Percentiles rank a stretch among this genome's conserved stretches.
Evolutionary conservation across 371 early-diverging fungal genomes (phyloP).

Genomic region (Cokeromyces recurvatus): DNA sequence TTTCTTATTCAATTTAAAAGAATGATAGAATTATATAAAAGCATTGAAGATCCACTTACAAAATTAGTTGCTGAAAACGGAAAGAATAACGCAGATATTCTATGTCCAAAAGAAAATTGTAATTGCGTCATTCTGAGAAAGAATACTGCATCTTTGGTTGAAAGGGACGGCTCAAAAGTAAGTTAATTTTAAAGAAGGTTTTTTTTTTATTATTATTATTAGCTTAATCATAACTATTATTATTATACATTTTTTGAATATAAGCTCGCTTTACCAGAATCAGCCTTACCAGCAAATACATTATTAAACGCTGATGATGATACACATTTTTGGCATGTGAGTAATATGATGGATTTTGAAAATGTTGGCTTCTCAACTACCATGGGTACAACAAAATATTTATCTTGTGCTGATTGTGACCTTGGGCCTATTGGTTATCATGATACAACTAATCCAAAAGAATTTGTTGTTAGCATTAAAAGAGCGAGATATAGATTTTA

Average conservation of each 20-base stretch:
- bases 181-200: not conserved
- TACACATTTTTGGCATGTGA: conserved; percentile 51
- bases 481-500: conserved; percentile 44
- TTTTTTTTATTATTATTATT: too few relatives aligned
- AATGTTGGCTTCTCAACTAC: conserved; percentile 76
- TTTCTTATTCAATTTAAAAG: not conserved
- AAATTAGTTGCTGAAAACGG: conserved; percentile 17
- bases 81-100: conserved; percentile 31
- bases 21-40: conserved; percentile 18
- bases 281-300: conserved; percentile 16
- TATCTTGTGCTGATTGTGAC: conserved; percentile 83
- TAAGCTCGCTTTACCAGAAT: conserved; percentile 24
- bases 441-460: conserved; percentile 34
- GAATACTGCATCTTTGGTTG: conserved; percentile 29
- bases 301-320: conserved; percentile 12
- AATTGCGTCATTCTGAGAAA: conserved; percentile 33
- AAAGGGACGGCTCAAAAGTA: conserved; percentile 40
- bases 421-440: conserved; percentile 75
- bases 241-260: too few relatives aligned
- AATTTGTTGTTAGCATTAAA: conserved; percentile 49
- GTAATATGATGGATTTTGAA: conserved; percentile 72
- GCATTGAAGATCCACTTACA: conserved; percentile 18
- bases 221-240: too few relatives aligned
- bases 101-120: conserved; percentile 40
- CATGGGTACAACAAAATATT: conserved; percentile 52